Evolutionary conservation across 768 basidiomycete genomes (phyloP), one percentile per base, ranked within the genome.

Genomic region (Tylopilus subfusipes): DNA sequence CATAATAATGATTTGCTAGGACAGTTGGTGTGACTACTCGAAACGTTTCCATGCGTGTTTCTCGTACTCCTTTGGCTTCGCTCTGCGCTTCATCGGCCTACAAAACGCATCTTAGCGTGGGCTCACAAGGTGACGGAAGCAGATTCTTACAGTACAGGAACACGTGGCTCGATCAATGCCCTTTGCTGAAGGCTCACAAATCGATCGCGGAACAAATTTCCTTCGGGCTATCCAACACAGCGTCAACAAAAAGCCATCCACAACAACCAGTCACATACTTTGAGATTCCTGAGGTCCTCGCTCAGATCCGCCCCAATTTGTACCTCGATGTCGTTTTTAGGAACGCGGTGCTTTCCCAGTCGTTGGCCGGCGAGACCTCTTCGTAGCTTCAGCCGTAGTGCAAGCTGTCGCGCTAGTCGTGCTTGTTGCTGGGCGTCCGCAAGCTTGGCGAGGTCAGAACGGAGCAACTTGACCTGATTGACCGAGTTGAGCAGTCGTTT

Each of bases 291-390:
- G 62, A 96, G 72, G 63, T 78, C 93, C 72, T 97, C 94, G 52
- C 81, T 88, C 46, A 97, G 70, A 65, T 97, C 92, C 58, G 96
- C 94, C 2, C 91, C 91, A 0, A 96, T 78, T 71, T 97, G 94
- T 16, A 98, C 93, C 42, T 86, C 89, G 5, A 94, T 78, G 31
- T 78, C 75, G 14, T 75, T 79, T 60, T 81, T 82, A 1, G 82
- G 83, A 0, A 95, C 86, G 34, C 77, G 78, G 62, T 95, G 85
- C 68, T 85, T 94, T 9, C 95, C 95, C 0, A 97, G 64, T 63
- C 79, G 82, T 68, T 82, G 79, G 0, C 94, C 94, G 0, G 76
- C 82, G 13, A 93, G 68, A 9, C 93, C 91, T 38, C 71, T 74
- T 63, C 76, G 81, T 45, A 86, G 69, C 56, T 78, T 83, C 55